Evolutionary conservation across 768 basidiomycete species (phyloP).

Genomic region (Lentinula sp.): DNA sequence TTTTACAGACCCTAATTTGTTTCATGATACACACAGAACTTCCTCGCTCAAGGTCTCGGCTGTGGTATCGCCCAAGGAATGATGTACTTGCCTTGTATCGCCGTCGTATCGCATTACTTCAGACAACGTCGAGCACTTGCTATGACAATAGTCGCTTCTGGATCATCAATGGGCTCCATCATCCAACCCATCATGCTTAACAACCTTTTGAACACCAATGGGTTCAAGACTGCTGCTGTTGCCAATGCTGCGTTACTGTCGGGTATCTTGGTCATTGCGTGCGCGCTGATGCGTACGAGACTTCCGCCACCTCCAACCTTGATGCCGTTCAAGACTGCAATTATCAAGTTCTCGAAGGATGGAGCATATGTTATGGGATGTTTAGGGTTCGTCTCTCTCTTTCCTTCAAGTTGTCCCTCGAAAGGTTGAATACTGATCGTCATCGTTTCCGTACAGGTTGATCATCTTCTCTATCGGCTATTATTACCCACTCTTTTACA

Average conservation of each 20-base stretch:
- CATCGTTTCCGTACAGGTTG: conserved; percentile 3
- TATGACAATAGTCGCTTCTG: conserved; percentile 47
- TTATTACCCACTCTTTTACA: conserved; percentile 28
- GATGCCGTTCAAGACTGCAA: conserved; percentile 4
- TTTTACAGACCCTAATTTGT: background rate
- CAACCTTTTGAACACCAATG: conserved; percentile 28
- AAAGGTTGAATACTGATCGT: background rate
- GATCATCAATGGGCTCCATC: conserved; percentile 43
- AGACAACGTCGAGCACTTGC: conserved; percentile 39
- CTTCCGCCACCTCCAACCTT: conserved; percentile 21
- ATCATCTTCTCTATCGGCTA: conserved; percentile 15
- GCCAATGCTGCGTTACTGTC: conserved; percentile 33
- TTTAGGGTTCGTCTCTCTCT: conserved; percentile 10
- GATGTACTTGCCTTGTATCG: conserved; percentile 46
- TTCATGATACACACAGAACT: conserved; percentile 18
- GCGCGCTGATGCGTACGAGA: conserved; percentile 34
- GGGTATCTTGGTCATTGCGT: conserved; percentile 30
- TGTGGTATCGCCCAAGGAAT: conserved; percentile 53
- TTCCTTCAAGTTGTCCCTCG: background rate
- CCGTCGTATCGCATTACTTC: conserved; percentile 52
- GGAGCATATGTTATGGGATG: conserved; percentile 14
- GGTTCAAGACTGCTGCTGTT: conserved; percentile 37
- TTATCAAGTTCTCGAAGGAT: conserved; percentile 14
- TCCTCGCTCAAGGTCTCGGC: conserved; percentile 50
- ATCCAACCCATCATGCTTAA: conserved; percentile 49